Evolutionary conservation across 208 protist species (phyloP).

Genomic region (Crithidia expoeki): DNA sequence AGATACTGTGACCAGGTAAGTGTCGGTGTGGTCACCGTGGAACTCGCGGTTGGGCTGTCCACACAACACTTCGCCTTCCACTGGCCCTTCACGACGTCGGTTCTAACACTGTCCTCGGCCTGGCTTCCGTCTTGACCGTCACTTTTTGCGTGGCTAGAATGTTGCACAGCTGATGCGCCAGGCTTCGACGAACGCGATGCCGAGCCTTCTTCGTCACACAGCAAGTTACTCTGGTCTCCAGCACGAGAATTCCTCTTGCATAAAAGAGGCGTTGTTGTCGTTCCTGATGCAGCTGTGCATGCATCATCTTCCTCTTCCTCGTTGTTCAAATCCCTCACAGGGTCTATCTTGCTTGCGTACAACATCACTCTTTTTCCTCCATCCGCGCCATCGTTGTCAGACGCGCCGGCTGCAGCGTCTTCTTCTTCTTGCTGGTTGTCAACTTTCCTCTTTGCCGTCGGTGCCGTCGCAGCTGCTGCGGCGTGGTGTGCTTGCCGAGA

Average conservation of each 20-base stretch:
- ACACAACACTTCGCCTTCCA: background rate
- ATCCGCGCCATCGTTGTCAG: background rate
- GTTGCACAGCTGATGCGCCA: background rate
- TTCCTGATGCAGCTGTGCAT: no score
- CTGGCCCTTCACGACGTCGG: background rate
- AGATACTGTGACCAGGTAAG: conserved; percentile 36
- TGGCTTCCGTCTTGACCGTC: background rate
- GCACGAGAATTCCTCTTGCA: background rate
- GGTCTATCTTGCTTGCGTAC: background rate
- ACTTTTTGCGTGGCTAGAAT: background rate
- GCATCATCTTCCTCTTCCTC: conserved; percentile 1
- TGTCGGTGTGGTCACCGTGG: background rate
- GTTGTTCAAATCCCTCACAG: background rate
- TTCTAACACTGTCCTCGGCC: background rate
- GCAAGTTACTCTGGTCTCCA: background rate
- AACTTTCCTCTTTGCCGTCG: background rate
- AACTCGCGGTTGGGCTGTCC: background rate
- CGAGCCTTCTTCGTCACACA: background rate
- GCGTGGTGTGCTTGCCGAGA: background rate
- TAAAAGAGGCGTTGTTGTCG: no score
- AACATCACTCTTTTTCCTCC: background rate
- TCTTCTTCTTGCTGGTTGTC: no score
- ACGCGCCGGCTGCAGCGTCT: background rate
- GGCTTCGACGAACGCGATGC: background rate
- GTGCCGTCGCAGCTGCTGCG: background rate